Conservation (phyloP, 1,139 yeast genomes). For the Protomyces arabidopsidicola region DNA sequence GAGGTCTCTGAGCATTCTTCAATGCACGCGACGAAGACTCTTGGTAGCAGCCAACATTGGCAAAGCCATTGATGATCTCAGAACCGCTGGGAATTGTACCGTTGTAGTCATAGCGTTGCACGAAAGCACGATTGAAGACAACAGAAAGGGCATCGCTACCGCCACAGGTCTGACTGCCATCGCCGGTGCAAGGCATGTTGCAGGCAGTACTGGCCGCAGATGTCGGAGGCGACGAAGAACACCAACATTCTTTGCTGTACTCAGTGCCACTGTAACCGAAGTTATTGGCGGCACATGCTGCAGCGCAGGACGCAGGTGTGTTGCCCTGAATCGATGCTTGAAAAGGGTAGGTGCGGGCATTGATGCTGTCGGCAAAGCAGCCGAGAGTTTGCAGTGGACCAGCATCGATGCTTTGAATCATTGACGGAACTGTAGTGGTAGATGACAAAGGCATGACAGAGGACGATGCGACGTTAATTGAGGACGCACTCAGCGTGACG, state of each 20-base stretch:
- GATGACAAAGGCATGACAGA: neutral
- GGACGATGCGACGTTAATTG: neutral
- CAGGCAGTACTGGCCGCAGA: neutral
- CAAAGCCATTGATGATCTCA: neutral
- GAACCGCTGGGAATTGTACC: neutral
- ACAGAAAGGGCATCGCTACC: constrained; percentile 6
- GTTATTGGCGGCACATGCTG: neutral
- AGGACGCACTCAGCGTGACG: neutral
- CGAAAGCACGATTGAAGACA: neutral
- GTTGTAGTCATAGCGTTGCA: neutral
- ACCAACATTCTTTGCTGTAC: neutral
- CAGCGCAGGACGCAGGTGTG: neutral
- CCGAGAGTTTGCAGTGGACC: neutral
- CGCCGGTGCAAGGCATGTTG: constrained; percentile 7
- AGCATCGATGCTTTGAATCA: neutral
- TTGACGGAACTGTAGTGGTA: neutral
- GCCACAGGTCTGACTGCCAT: neutral
- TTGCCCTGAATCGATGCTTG: neutral
- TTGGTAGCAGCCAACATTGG: neutral
- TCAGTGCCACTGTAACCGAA: constrained; percentile 1
- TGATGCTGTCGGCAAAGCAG: neutral
- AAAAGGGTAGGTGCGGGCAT: neutral
- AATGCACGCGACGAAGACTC: neutral
- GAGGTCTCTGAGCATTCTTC: neutral
- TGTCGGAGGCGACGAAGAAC: neutral